Evolutionary conservation across 805 yeast genomes (phyloP).

Genomic region (Zygosaccharomyces lentus): DNA sequence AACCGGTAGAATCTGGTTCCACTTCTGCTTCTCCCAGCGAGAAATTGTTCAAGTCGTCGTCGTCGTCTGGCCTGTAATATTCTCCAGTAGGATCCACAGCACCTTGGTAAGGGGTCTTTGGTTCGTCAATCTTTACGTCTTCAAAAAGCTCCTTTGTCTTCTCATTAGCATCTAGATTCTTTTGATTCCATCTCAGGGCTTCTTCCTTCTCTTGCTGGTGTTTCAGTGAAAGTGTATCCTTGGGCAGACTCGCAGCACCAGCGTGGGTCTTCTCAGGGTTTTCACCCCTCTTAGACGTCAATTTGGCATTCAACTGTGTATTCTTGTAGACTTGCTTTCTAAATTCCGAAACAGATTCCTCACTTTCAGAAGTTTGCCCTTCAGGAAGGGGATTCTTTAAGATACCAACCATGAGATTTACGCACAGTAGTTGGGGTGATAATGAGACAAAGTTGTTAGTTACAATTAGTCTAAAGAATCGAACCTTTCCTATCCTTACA

Average conservation of each 20-base stretch:
- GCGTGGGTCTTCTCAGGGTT: slow-evolving; percentile 14
- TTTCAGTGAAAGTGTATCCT: slow-evolving; percentile 32
- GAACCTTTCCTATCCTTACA: too few relatives aligned
- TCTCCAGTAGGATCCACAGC: slow-evolving; percentile 81
- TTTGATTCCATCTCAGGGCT: slow-evolving; percentile 79
- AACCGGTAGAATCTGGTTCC: slow-evolving; percentile 10
- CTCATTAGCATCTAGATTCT: slow-evolving; percentile 58
- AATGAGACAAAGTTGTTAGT: not conserved
- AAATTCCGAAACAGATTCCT: slow-evolving; percentile 37
- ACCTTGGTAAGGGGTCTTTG: slow-evolving; percentile 92
- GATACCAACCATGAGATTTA: slow-evolving; percentile 42
- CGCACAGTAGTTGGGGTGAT: not conserved
- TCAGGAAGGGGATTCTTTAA: slow-evolving; percentile 46
- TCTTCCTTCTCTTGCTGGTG: slow-evolving; percentile 32
- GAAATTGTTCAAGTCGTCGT: slow-evolving; percentile 51
- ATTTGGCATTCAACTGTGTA: slow-evolving; percentile 68
- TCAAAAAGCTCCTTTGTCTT: slow-evolving; percentile 63
- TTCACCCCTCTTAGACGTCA: slow-evolving; percentile 33
- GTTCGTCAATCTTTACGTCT: slow-evolving; percentile 68
- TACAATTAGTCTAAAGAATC: not conserved
- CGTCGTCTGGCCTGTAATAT: slow-evolving; percentile 68
- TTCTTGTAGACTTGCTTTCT: slow-evolving; percentile 75
- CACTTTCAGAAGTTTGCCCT: slow-evolving; percentile 22
- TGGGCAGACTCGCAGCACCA: slow-evolving; percentile 22
- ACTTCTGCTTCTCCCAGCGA: slow-evolving; percentile 54